Percentiles rank a stretch among this genome's conserved stretches.
phyloP scores from a whole-genome alignment of 2,329 filamentous ascomycete genomes.

The Didymosphaeria variabile region DNA sequence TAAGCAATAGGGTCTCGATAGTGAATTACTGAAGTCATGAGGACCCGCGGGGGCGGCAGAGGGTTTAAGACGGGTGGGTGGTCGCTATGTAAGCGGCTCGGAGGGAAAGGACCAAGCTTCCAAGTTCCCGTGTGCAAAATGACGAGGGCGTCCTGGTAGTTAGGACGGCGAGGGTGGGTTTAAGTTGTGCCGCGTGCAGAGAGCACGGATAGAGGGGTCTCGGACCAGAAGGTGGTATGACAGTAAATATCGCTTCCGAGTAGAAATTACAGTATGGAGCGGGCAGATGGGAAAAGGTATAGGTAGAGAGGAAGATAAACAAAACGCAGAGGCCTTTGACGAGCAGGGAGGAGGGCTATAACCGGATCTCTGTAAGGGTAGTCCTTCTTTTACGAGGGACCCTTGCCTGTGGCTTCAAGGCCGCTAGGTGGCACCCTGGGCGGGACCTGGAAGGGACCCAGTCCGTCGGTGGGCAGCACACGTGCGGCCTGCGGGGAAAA shows the following conservation, averaged over 20 bases:
- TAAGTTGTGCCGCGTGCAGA: conserved; percentile 25
- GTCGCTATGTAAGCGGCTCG: conserved; percentile 46
- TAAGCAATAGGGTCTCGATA: conserved; percentile 51
- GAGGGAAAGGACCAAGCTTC: conserved; percentile 38
- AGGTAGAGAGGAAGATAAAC: conserved; percentile 10
- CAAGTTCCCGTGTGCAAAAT: conserved; percentile 30
- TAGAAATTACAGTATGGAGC: neutral
- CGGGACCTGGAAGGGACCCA: conserved; percentile 38
- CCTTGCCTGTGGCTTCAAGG: conserved; percentile 17
- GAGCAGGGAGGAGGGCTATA: conserved; percentile 47
- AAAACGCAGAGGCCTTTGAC: conserved; percentile 18
- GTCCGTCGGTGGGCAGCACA: conserved; percentile 44
- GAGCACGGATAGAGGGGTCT: conserved; percentile 33
- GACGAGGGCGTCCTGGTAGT: conserved; percentile 35
- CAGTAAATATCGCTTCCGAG: conserved; percentile 9
- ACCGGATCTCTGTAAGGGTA: conserved; percentile 47
- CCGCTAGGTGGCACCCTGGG: conserved; percentile 32
- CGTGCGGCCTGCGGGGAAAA: conserved; percentile 49
- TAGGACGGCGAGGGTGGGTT: conserved; percentile 35
- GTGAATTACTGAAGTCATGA: conserved; percentile 53
- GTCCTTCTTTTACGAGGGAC: conserved; percentile 29
- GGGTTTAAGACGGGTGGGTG: conserved; percentile 36
- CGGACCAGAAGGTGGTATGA: conserved; percentile 27
- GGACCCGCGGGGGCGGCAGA: conserved; percentile 45
- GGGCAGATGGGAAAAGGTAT: neutral